Evolutionary conservation across 108 stramenopile species (phyloP).

Genomic region (Nitzschia palea): DNA sequence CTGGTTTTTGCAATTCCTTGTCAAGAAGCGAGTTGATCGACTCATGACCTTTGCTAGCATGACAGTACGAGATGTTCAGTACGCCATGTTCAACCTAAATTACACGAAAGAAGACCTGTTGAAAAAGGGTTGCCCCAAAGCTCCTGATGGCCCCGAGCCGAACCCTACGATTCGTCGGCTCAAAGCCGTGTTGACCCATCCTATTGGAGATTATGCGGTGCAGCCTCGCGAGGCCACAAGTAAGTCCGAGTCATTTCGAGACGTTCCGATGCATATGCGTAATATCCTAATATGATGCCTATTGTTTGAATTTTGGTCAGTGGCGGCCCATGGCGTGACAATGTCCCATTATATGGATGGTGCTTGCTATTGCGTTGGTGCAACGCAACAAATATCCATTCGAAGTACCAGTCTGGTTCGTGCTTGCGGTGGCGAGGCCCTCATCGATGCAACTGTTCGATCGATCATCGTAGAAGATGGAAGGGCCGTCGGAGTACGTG

Average conservation of each 20-base stretch:
- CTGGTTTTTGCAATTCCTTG: conserved; percentile 46
- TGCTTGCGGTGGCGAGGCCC: conserved; percentile 48
- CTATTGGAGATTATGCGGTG: conserved; percentile 66
- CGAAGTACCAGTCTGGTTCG: conserved; percentile 40
- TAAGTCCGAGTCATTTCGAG: neutral
- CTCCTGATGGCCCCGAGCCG: conserved; percentile 46
- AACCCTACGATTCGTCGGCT: conserved; percentile 52
- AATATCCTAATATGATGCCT: no score
- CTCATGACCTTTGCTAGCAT: conserved; percentile 46
- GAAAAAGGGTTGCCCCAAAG: conserved; percentile 34
- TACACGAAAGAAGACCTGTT: conserved; percentile 38
- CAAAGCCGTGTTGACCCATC: conserved; percentile 62
- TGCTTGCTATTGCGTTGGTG: conserved; percentile 46
- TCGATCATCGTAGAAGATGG: conserved; percentile 51
- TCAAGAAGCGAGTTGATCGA: conserved; percentile 33
- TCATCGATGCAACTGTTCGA: conserved; percentile 53
- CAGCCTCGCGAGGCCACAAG: conserved; percentile 45
- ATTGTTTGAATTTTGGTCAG: no score
- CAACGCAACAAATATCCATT: conserved; percentile 57
- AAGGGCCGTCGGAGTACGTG: conserved; percentile 49
- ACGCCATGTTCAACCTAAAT: conserved; percentile 50
- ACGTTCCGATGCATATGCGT: no score
- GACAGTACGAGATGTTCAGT: conserved; percentile 59
- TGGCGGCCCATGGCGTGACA: conserved; percentile 61
- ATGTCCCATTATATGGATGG: conserved; percentile 64